These are phyloP conservation scores for Eutrema japonicum DNA, from an alignment of 345 rosid species.

Conservation along the genomic window DNA sequence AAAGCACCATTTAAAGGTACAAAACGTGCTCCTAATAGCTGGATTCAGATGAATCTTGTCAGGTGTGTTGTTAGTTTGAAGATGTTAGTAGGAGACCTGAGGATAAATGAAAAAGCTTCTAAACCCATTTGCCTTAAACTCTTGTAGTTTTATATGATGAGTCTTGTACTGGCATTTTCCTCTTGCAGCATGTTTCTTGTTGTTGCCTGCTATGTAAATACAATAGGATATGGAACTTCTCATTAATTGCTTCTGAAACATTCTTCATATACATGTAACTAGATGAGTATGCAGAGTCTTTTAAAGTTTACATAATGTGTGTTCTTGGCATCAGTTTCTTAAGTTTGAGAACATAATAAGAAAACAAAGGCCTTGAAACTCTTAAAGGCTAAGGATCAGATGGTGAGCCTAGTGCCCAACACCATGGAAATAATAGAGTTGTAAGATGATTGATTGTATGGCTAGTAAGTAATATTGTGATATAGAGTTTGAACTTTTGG, in stretches of 20 bases:
- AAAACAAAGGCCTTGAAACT: constrained; percentile 14
- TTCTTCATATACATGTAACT: constrained; percentile 34
- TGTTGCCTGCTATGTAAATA: constrained; percentile 39
- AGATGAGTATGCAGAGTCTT: constrained; percentile 15
- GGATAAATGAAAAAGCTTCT: constrained; percentile 30
- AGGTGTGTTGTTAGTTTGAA: constrained; percentile 37
- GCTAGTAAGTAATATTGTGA: not conserved
- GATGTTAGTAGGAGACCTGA: constrained; percentile 33
- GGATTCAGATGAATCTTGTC: constrained; percentile 30
- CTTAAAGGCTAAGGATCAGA: constrained; percentile 12
- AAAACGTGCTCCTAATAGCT: constrained; percentile 30
- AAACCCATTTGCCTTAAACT: constrained; percentile 23
- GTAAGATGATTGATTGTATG: not conserved
- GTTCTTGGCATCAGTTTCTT: not conserved
- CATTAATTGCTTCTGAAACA: not conserved
- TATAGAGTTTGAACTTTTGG: not conserved
- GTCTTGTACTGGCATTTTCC: constrained; percentile 30
- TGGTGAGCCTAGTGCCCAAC: not conserved
- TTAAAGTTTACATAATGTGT: not conserved
- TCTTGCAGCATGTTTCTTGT: constrained; percentile 20
- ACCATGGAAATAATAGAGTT: not conserved
- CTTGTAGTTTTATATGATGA: constrained; percentile 8
- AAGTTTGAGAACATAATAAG: constrained; percentile 17
- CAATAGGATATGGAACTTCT: constrained; percentile 14
- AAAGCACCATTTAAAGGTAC: constrained; percentile 32